A percentile compares a stretch with the other conserved stretches of the same genome.
Conservation (phyloP, 768 basidiomycete genomes). For the Leccinum incarnatum region DNA sequence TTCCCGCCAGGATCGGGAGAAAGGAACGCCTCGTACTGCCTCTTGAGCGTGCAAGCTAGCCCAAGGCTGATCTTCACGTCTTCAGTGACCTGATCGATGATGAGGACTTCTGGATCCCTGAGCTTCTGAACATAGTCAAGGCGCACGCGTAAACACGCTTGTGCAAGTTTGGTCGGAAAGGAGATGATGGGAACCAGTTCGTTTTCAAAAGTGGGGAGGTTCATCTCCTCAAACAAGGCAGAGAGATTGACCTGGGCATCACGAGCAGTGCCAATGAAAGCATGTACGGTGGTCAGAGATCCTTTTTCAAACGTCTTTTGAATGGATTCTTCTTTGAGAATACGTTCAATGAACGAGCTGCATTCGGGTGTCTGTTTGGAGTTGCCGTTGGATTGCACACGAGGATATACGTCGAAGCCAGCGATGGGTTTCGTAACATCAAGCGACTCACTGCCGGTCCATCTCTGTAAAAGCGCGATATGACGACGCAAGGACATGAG, state of each 20-base stretch:
- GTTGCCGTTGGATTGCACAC: slow-evolving; percentile 30
- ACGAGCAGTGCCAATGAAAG: slow-evolving; percentile 81
- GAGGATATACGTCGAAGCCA: slow-evolving; percentile 47
- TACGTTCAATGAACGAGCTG: slow-evolving; percentile 87
- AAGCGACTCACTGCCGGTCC: slow-evolving; percentile 92
- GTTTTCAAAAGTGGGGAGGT: slow-evolving; percentile 85
- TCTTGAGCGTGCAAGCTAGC: slow-evolving; percentile 91
- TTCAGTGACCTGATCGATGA: slow-evolving; percentile 92
- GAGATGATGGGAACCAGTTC: slow-evolving; percentile 89
- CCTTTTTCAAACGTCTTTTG: slow-evolving; percentile 92
- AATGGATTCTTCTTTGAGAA: slow-evolving; percentile 95
- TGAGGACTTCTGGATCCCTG: slow-evolving; percentile 82
- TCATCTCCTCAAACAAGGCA: slow-evolving; percentile 77
- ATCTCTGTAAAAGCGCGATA: slow-evolving; percentile 75
- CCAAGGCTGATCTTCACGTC: slow-evolving; percentile 90
- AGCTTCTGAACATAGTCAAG: slow-evolving; percentile 87
- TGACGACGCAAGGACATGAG: slow-evolving; percentile 82
- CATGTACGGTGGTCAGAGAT: slow-evolving; percentile 81
- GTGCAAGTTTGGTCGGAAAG: slow-evolving; percentile 94
- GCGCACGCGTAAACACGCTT: slow-evolving; percentile 86
- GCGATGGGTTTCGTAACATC: slow-evolving; percentile 83
- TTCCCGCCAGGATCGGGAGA: slow-evolving; percentile 81
- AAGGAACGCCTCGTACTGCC: slow-evolving; percentile 91
- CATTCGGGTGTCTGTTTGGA: slow-evolving; percentile 56
- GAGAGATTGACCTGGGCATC: slow-evolving; percentile 82